A percentile compares a stretch with the other conserved stretches of the same genome.
Evolutionary conservation across 176 grass and related monocot species (phyloP).

Genomic region (Carex kokanica): DNA sequence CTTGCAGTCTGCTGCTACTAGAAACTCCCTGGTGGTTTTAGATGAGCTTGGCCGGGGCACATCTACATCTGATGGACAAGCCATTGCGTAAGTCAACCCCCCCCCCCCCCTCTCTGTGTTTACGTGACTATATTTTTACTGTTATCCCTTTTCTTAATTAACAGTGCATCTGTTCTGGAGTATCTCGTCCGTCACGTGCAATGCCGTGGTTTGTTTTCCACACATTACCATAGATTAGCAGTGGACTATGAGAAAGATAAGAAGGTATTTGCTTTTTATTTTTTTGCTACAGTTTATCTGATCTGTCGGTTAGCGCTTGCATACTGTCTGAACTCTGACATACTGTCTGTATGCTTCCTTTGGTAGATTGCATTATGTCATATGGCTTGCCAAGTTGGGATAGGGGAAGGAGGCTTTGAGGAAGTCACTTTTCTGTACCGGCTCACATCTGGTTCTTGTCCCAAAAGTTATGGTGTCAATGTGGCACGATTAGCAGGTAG

Average conservation of each 20-base stretch:
- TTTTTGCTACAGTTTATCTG: background rate
- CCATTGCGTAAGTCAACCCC: constrained; percentile 64
- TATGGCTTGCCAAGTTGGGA: constrained; percentile 82
- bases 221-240: constrained; percentile 88
- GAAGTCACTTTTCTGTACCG: constrained; percentile 89
- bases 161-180: constrained; percentile 81
- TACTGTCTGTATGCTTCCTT: constrained; percentile 29
- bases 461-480: constrained; percentile 99
- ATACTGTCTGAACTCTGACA: constrained; percentile 23
- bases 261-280: constrained; percentile 45
- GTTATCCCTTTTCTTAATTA: constrained; percentile 16
- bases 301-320: background rate
- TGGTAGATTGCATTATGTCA: constrained; percentile 70
- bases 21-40: constrained; percentile 85
- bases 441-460: constrained; percentile 73
- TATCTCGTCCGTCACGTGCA: constrained; percentile 68
- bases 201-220: constrained; percentile 94
- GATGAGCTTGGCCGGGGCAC: constrained; percentile 97
- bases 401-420: constrained; percentile 60
- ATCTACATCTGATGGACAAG: constrained; percentile 99
- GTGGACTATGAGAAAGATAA: constrained; percentile 60
- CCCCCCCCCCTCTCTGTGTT: background rate
- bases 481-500: constrained; percentile 92
- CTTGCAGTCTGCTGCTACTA: constrained; percentile 76
- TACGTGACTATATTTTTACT: constrained; percentile 5